Base-by-base conservation (phyloP, 1,284 basidiomycete genomes). In the Phellinidium pouzarii region DNA sequence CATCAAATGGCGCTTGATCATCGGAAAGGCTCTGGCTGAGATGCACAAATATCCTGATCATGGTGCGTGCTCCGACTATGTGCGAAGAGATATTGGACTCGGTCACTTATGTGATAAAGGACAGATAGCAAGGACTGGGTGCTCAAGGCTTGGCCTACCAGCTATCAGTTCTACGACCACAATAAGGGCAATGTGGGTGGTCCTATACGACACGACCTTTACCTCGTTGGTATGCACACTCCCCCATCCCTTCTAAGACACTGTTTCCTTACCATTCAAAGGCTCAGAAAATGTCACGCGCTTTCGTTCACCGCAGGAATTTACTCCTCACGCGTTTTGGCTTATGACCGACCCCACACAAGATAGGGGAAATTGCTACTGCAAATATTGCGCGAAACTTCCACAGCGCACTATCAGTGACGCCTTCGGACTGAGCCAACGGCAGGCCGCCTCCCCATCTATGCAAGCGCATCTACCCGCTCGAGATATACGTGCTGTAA, bases 241-340 rank as follows among this genome's bases (percentile, higher is more conserved):
- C 38, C 44, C 20, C 47, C 38, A 29, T 17, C 23, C 34, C 22
- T 41, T 17, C 44, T 41, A 29, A 12, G 36, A 50, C 31, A 40
- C 26, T 55, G 31, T 36, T 42, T 29, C 7, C 19, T 23, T 14
- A 47, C 11, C 22, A 20, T 61, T 43, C 41, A 17, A 38, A 76
- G 80, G 78, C 44, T 80, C 78, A 3, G 58, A 60, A 29, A 55
- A 66, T 23, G 66, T 68, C 41, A 67, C 62, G 26, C 74, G 77
- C 37, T 92, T 90, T 65, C 84, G 90, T 38, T 91, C 88, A 3
- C 71, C 80, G 8, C 82, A 84, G 50, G 89, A 92, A 62, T 88
- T 91, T 62, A 76, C 84, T 41, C 87, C 87, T 3, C 89, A 92
- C 62, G 85, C 86, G 1, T 69, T 80, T 55, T 92, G 89, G 89